Base-by-base conservation (phyloP, 768 basidiomycete species). In the Baorangia bicolor region DNA sequence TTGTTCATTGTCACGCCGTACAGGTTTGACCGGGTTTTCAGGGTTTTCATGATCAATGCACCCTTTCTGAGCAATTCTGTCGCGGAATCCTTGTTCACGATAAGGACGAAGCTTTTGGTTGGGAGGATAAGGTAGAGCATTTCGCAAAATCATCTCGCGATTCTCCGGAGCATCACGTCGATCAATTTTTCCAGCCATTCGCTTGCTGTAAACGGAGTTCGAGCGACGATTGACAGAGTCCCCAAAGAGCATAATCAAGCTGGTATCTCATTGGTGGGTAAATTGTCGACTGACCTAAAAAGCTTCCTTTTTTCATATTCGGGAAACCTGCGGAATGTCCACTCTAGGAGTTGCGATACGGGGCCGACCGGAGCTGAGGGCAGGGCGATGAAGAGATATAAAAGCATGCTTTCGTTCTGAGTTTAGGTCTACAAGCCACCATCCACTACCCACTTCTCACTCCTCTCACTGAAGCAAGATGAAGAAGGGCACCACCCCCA, bases 301-400 rank as follows among this genome's bases (percentile, higher is more conserved):
- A 9, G 21, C n/a, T 30, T 25, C 14, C 25, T 45, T 46, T 56
- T 52, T 48, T 53, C 34, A 47, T 57, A 49, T 48, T 51, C 25
- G 16, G 50, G 51, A 57, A 44, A 47, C 34, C 12, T 34, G 43
- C 45, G 56, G 58, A 56, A 40, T 18, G 21, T 41, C 37, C 48
- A 30, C 38, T 42, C 37, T 49, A 13, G 54, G 53, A 41, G 46
- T 35, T 49, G 47, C 48, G 62, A 51, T 61, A 57, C 67, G 58
- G 43, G 30, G 31, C 51, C 45, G 46, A 59, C 59, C 67, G 56
- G 58, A 55, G 57, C 55, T 64, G 56, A 71, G 69, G 69, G 69
- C 69, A 69, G 68, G 65, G 49, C 59, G 30, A 54, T 39, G 51
- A 46, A 48, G 25, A 35, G 51, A 33, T 56, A 69, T 69, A 69